Evolutionary conservation across 2,329 filamentous ascomycete species (phyloP).

Genomic region (Berkeleyomyces basicola): DNA sequence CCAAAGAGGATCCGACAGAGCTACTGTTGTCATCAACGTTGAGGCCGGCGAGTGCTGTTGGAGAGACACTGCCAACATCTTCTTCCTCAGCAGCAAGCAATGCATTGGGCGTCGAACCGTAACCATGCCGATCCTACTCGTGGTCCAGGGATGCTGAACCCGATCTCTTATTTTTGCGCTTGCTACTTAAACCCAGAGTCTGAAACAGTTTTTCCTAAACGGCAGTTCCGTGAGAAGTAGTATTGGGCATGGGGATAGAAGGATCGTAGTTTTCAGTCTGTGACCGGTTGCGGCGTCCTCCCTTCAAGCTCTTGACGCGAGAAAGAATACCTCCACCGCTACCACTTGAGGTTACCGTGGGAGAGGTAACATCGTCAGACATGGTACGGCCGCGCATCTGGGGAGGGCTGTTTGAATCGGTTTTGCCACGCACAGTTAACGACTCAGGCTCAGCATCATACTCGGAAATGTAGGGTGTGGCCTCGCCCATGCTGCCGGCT

Average conservation of each 20-base stretch:
- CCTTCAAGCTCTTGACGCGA: conserved; percentile 70
- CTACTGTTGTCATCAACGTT: not conserved
- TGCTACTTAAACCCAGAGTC: conserved; percentile 11
- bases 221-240: conserved; percentile 23
- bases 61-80: not conserved
- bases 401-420: conserved; percentile 13
- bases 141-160: not conserved
- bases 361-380: conserved; percentile 7
- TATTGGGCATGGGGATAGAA: conserved; percentile 11
- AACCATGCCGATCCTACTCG: conserved; percentile 1
- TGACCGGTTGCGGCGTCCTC: conserved; percentile 30
- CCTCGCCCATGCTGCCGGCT: conserved; percentile 11
- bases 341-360: conserved; percentile 20
- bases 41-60: not conserved
- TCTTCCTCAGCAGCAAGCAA: not conserved
- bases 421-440: conserved; percentile 29
- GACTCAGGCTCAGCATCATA: conserved; percentile 43
- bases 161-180: conserved; percentile 6
- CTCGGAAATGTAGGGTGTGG: conserved; percentile 27
- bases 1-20: not conserved
- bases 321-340: conserved; percentile 49
- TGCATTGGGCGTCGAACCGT: not conserved
- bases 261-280: conserved; percentile 11
- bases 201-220: conserved; percentile 21
- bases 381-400: conserved; percentile 7